Conservation (phyloP, 2,329 filamentous ascomycete genomes). For the Chrysoporthe puriensis region DNA sequence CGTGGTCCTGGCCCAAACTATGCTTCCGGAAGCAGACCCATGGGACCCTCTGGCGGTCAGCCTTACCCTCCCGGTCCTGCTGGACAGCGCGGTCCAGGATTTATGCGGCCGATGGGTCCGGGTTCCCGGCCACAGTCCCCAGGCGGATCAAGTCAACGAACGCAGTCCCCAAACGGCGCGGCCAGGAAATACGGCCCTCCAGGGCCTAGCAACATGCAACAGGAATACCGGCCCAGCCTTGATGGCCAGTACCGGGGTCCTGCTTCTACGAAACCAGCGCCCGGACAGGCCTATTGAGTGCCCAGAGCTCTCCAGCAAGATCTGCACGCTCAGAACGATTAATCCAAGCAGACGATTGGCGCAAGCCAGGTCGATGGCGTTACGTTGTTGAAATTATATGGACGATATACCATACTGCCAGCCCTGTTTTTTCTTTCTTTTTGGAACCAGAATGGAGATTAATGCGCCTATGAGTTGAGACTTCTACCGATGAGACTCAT, state of each 20-base stretch:
- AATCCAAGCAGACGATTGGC: not conserved
- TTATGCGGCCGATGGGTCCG: slow-evolving; percentile 35
- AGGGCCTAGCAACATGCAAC: slow-evolving; percentile 53
- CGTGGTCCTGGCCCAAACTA: slow-evolving; percentile 45
- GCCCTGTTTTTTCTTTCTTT: slow-evolving; percentile 6
- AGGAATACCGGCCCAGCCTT: slow-evolving; percentile 29
- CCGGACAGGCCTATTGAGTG: slow-evolving; percentile 49
- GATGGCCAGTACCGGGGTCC: not conserved
- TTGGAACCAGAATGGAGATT: slow-evolving; percentile 20
- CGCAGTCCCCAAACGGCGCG: slow-evolving; percentile 45
- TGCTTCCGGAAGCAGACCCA: slow-evolving; percentile 42
- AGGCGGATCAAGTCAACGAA: slow-evolving; percentile 36
- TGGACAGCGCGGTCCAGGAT: slow-evolving; percentile 35
- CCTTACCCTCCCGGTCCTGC: slow-evolving; percentile 41
- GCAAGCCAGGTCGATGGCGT: slow-evolving; percentile 4
- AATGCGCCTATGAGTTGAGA: slow-evolving; percentile 26
- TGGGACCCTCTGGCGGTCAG: slow-evolving; percentile 43
- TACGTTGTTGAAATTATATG: slow-evolving; percentile 15
- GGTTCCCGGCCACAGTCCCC: slow-evolving; percentile 48
- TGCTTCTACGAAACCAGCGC: not conserved
- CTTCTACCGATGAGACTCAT: slow-evolving; percentile 24
- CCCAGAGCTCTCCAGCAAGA: not conserved
- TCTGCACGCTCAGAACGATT: not conserved
- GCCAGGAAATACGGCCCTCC: slow-evolving; percentile 48
- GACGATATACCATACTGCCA: slow-evolving; percentile 9